Evolutionary conservation across 352 stramenopile genomes (phyloP).

Genomic region (Pythium sp.): DNA sequence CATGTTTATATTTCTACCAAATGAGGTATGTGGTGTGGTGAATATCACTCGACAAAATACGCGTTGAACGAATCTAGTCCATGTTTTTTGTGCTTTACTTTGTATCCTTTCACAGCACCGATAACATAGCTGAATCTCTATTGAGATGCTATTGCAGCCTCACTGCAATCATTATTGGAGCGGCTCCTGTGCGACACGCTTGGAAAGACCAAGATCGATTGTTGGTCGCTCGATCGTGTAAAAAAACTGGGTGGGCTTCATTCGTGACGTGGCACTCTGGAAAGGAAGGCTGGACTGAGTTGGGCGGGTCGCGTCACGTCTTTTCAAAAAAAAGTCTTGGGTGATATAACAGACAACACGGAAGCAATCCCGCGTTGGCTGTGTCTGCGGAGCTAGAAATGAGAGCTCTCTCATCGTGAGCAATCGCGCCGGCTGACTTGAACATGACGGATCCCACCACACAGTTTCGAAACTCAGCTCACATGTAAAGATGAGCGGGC

Average conservation of each 20-base stretch:
- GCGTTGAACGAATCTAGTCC: not conserved
- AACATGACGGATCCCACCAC: too few relatives aligned
- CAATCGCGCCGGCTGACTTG: not conserved
- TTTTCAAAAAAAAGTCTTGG: not conserved
- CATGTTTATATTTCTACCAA: not conserved
- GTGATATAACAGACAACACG: not conserved
- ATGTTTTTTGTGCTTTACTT: not conserved
- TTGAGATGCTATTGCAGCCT: not conserved
- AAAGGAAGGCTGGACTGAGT: not conserved
- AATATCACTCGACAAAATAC: not conserved
- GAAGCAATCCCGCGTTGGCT: too few relatives aligned
- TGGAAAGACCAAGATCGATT: not conserved
- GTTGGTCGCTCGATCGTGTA: not conserved
- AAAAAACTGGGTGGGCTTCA: not conserved
- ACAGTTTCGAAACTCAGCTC: too few relatives aligned
- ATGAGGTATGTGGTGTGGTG: not conserved
- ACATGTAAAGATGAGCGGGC: too few relatives aligned
- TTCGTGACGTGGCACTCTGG: not conserved
- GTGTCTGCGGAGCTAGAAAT: not conserved
- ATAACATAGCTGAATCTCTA: not conserved
- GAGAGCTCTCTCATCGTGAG: not conserved
- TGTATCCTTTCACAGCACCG: not conserved
- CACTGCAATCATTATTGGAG: too few relatives aligned
- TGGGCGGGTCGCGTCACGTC: not conserved
- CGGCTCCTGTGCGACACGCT: not conserved